Conservation (phyloP, 163 green algal genomes). For the Chlamydomonas reinhardtii region DNA sequence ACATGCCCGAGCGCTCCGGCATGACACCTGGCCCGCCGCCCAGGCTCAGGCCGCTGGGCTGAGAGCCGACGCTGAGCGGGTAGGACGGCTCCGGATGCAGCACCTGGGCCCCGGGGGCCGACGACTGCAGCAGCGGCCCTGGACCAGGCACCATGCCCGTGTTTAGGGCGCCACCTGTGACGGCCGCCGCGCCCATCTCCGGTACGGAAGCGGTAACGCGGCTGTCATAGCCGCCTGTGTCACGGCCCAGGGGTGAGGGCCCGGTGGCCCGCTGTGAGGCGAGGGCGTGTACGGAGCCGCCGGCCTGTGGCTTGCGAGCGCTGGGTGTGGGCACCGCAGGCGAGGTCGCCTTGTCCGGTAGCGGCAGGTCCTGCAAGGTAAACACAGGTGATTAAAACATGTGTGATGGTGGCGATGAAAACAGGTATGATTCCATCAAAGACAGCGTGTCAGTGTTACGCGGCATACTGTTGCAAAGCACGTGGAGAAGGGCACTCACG, state of each 20-base stretch:
- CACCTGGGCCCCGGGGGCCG: background rate
- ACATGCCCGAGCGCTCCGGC: conserved; percentile 9
- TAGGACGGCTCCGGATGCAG: conserved; percentile 16
- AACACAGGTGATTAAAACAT: too few relatives aligned
- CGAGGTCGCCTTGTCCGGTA: conserved; percentile 24
- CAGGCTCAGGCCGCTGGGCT: background rate
- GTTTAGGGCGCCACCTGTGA: too few relatives aligned
- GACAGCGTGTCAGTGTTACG: too few relatives aligned
- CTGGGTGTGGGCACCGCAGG: background rate
- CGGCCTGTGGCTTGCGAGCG: background rate
- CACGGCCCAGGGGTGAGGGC: background rate
- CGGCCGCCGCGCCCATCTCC: conserved; percentile 9
- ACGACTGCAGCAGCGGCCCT: conserved; percentile 16
- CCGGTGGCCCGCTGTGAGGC: background rate
- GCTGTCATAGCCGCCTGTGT: background rate
- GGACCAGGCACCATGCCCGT: background rate
- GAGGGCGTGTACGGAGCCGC: background rate
- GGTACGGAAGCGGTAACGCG: conserved; percentile 22
- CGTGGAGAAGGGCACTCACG: conserved; percentile 12
- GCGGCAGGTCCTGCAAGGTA: conserved; percentile 10
- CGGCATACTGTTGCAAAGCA: too few relatives aligned
- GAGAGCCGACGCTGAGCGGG: background rate
- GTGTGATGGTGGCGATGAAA: too few relatives aligned
- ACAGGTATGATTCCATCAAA: too few relatives aligned
- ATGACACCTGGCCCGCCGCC: background rate